phyloP scores from a whole-genome alignment of 2,329 filamentous ascomycete species.

The Arthrobotrys megalospora region DNA sequence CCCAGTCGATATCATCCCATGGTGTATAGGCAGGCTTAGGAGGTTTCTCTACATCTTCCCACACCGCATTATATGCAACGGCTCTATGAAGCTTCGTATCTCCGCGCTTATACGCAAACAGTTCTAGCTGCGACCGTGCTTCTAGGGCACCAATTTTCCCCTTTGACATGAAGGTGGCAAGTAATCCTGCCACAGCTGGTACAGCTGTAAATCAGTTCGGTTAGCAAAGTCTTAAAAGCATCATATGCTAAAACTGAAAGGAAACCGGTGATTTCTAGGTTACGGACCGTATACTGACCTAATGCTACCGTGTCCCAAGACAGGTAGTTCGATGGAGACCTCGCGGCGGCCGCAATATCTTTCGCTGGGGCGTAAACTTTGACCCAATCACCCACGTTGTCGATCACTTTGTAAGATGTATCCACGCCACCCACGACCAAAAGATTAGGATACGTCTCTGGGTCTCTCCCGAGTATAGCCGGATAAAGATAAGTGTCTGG shows the following conservation, averaged over 20 bases:
- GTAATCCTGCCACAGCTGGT: conserved; percentile 9
- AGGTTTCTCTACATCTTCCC: background rate
- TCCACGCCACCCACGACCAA: conserved; percentile 13
- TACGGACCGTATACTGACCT: background rate
- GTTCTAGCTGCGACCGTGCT: background rate
- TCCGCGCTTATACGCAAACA: background rate
- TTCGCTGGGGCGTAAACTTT: background rate
- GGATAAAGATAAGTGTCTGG: background rate
- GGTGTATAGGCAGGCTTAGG: background rate
- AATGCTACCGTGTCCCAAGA: background rate
- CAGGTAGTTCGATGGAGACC: background rate
- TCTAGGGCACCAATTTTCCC: background rate
- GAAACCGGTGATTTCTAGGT: no score
- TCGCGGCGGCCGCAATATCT: background rate
- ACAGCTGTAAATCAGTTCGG: background rate
- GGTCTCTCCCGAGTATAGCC: background rate
- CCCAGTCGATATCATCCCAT: conserved; percentile 1
- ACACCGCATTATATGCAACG: background rate
- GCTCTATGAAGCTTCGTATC: background rate
- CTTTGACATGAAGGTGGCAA: conserved; percentile 11
- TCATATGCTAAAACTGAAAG: no score
- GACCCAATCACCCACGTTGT: background rate
- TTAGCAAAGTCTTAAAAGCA: no score
- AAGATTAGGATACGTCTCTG: background rate
- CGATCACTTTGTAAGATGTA: background rate